Evolutionary conservation across 1,139 yeast species (phyloP), one percentile per base, ranked within the genome.

Genomic region (Nadsonia starkeyi-henricii): DNA sequence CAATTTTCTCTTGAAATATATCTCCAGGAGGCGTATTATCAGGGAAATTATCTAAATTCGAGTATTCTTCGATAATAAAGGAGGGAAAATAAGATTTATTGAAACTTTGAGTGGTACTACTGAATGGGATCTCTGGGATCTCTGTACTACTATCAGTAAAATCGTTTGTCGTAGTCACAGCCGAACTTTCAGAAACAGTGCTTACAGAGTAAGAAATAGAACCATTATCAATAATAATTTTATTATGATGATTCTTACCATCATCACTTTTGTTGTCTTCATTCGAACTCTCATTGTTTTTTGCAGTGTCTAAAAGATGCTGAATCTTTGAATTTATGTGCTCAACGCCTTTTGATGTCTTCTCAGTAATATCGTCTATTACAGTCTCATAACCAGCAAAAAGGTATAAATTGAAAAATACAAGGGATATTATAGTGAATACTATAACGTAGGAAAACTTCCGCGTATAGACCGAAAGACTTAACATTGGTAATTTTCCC

Each of bases 1-100:
- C 51, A 2, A 57, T 55, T 17, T 52, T 51, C 8, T 57, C 53
- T n/a, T 46, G 47, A 21, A 57, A 50, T 7, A 61, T 57, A 44
- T 55, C 54, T 45, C 33, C 41, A 5, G 28, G 15, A 1, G 49
- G 49, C 3, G 43, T 20, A 41, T 41, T 7, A n/a, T 41, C 15
- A 18, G 43, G 28, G 20, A 41, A 41, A 41, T 41, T 21, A 20
- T 41, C 28, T 9, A 41, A 17, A 9, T 41, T 17, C 5, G 43
- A 21, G 21, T 41, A 20, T n/a, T 20, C 9, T 41, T 20, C n/a
- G 17, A 21, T n/a, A 20, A 20, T 8, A 21, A 17, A 41, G 4
- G 15, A 12, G 15, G 43, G 3, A 17, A 20, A 20, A 20, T 41
- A 7, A 41, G 26, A n/a, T 17, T 13, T 17, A 17, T 8, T 4